phyloP scores from a whole-genome alignment of 306 rosid species.

The Trichosanthes truncata region DNA sequence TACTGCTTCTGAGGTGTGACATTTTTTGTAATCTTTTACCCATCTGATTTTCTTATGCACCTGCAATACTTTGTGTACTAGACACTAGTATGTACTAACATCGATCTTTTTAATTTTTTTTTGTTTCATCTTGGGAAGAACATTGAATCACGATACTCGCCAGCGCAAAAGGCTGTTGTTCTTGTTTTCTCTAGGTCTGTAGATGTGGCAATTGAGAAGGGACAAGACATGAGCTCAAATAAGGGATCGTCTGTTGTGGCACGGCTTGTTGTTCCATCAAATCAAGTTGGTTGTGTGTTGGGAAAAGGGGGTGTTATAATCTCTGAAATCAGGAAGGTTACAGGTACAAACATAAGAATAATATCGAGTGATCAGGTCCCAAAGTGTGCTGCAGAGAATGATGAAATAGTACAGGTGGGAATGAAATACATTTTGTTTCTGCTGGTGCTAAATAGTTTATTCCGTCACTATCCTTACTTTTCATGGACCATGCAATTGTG shows the following conservation, averaged over 20 bases:
- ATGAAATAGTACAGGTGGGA: constrained; percentile 73
- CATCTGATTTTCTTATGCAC: constrained; percentile 2
- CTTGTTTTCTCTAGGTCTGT: constrained; percentile 73
- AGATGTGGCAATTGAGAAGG: constrained; percentile 62
- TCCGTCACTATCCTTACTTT: background rate
- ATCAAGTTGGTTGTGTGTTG: constrained; percentile 91
- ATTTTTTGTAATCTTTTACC: constrained; percentile 3
- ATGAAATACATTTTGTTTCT: background rate
- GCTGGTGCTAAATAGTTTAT: background rate
- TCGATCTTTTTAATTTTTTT: background rate
- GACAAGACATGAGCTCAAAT: constrained; percentile 41
- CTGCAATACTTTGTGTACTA: background rate
- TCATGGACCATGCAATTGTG: background rate
- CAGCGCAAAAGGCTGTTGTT: constrained; percentile 83
- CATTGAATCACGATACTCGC: constrained; percentile 74
- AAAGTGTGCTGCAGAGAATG: constrained; percentile 65
- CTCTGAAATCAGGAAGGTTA: constrained; percentile 76
- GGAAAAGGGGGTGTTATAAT: constrained; percentile 89
- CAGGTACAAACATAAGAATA: constrained; percentile 69
- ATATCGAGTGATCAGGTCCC: constrained; percentile 68
- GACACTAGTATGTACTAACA: background rate
- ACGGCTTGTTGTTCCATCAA: constrained; percentile 61
- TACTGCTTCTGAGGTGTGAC: constrained; percentile 77
- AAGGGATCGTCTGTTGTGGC: constrained; percentile 55
- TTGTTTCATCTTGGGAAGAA: constrained; percentile 34